These are phyloP conservation scores for Nephelium lappaceum DNA, from an alignment of 345 rosid genomes.

Conservation along the genomic window DNA sequence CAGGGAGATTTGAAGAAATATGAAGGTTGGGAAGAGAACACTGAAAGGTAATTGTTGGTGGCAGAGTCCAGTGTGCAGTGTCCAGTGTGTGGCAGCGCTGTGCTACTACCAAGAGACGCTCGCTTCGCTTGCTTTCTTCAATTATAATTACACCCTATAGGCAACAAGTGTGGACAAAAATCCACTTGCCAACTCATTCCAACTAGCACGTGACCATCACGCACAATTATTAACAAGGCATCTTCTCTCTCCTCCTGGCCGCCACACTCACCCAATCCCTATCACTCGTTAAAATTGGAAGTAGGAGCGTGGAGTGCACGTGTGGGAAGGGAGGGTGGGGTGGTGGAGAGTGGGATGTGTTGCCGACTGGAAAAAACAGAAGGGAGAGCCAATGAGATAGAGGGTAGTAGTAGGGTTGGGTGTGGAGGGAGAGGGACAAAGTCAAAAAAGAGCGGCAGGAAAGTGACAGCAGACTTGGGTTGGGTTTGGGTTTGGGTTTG, in stretches of 20 bases:
- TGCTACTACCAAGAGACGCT: neutral
- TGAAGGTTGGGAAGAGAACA: neutral
- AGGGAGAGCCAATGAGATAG: neutral
- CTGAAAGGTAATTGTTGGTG: slow-evolving; percentile 11
- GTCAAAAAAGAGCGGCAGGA: neutral
- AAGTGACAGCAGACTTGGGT: neutral
- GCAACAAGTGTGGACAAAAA: neutral
- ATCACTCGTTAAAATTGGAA: too few species aligned
- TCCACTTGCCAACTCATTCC: slow-evolving; percentile 23
- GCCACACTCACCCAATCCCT: neutral
- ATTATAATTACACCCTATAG: neutral
- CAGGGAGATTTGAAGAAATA: neutral
- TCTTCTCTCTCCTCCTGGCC: neutral
- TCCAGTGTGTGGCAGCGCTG: slow-evolving; percentile 9
- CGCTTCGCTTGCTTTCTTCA: neutral
- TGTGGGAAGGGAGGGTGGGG: neutral
- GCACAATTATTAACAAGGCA: neutral
- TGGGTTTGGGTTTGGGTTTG: neutral
- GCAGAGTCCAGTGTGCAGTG: neutral
- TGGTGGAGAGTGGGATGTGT: neutral
- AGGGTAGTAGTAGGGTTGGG: neutral
- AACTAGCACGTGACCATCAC: slow-evolving; percentile 21
- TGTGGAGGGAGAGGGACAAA: neutral
- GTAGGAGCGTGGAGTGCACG: neutral
- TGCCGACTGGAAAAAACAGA: neutral